These are phyloP conservation scores for Aspergillus leporis DNA, from an alignment of 495 filamentous ascomycete genomes.

Conservation along the genomic window DNA sequence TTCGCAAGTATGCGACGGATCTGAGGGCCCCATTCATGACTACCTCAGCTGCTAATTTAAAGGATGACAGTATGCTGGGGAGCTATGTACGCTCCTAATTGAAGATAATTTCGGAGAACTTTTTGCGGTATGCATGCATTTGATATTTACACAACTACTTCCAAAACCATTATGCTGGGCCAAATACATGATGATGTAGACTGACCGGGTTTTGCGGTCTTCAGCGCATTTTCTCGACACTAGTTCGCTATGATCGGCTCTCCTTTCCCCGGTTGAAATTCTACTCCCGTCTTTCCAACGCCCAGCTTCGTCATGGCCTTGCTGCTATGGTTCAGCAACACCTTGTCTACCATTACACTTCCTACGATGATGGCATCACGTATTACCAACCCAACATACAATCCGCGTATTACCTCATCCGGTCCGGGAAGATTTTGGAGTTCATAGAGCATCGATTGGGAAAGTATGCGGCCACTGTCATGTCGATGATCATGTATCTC, in stretches of 20 bases:
- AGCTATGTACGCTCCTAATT: constrained; percentile 88
- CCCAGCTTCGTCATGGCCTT: constrained; percentile 74
- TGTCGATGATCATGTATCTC: constrained; percentile 71
- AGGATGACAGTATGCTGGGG: constrained; percentile 55
- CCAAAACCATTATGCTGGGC: not conserved
- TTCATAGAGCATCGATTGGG: constrained; percentile 71
- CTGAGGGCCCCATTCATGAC: constrained; percentile 10
- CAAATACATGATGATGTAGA: not conserved
- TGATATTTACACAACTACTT: constrained; percentile 7
- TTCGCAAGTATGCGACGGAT: constrained; percentile 50
- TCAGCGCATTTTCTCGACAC: constrained; percentile 75
- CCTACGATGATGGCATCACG: constrained; percentile 60
- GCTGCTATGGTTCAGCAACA: constrained; percentile 85
- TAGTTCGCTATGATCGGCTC: constrained; percentile 78
- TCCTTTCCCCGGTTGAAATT: constrained; percentile 63
- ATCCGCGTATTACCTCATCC: constrained; percentile 75
- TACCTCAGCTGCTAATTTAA: constrained; percentile 38
- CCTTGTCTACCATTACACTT: constrained; percentile 73
- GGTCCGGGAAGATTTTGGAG: constrained; percentile 79
- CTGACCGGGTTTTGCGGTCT: constrained; percentile 11
- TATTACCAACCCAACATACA: constrained; percentile 78
- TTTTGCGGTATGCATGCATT: constrained; percentile 67
- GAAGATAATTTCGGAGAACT: constrained; percentile 87
- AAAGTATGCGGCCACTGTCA: constrained; percentile 63
- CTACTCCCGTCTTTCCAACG: constrained; percentile 64